These are phyloP conservation scores for Cercophora sp. DNA, from an alignment of 495 filamentous ascomycete genomes.

Conservation along the genomic window DNA sequence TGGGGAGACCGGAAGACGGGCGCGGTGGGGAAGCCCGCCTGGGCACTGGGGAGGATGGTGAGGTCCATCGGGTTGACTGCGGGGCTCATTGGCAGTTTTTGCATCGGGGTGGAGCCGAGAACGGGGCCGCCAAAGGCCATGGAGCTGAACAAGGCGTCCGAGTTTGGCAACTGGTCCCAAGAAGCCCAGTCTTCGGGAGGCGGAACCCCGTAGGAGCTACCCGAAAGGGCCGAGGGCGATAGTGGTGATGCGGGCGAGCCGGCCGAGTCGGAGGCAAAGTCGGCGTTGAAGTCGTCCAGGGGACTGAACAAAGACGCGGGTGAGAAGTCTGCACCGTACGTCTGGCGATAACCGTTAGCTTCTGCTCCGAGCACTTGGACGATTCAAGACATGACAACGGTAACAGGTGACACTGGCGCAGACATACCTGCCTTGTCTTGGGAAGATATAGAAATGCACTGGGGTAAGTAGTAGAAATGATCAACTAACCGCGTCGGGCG, in stretches of 20 bases:
- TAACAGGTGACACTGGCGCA: not conserved
- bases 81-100: slow-evolving; percentile 18
- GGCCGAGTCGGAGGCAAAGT: slow-evolving; percentile 30
- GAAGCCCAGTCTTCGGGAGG: slow-evolving; percentile 17
- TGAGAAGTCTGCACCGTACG: slow-evolving; percentile 24
- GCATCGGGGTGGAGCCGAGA: slow-evolving; percentile 4
- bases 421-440: not conserved
- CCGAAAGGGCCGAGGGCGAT: slow-evolving; percentile 25
- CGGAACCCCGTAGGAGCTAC: slow-evolving; percentile 23
- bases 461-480: not conserved
- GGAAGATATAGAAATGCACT: not conserved
- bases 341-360: not conserved
- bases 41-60: slow-evolving; percentile 5
- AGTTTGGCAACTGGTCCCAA: slow-evolving; percentile 20
- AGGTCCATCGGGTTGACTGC: slow-evolving; percentile 32
- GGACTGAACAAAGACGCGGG: slow-evolving; percentile 21
- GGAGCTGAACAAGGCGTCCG: slow-evolving; percentile 19
- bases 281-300: slow-evolving; percentile 24
- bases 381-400: not conserved
- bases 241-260: slow-evolving; percentile 22
- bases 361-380: not conserved
- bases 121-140: slow-evolving; percentile 16
- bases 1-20: not conserved
- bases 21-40: too few species aligned
- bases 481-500: slow-evolving; percentile 23